Conservation (phyloP, 1,284 basidiomycete species). For the Pseudozyma pruni region DNA sequence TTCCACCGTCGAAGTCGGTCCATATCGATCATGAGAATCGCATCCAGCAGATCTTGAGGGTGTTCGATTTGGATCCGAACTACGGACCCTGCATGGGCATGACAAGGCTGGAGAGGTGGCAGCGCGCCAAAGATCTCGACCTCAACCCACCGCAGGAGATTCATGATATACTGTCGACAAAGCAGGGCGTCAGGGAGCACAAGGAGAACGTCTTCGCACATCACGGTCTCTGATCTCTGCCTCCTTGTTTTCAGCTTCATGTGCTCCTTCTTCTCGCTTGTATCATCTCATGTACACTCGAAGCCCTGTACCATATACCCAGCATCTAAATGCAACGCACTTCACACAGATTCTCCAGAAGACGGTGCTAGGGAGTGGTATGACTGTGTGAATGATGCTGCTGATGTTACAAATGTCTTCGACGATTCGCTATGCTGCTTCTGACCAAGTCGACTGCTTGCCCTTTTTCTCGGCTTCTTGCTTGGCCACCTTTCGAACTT, state of each 20-base stretch:
- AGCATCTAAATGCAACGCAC: slow-evolving; percentile 17
- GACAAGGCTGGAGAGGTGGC: slow-evolving; percentile 85
- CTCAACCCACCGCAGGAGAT: slow-evolving; percentile 86
- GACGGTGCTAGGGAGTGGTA: neutral
- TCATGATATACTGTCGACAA: slow-evolving; percentile 60
- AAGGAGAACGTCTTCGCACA: slow-evolving; percentile 40
- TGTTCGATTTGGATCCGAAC: slow-evolving; percentile 64
- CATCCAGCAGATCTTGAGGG: slow-evolving; percentile 62
- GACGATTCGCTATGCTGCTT: slow-evolving; percentile 5
- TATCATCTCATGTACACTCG: neutral
- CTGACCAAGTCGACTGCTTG: neutral
- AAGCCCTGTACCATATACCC: slow-evolving; percentile 37
- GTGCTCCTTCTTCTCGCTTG: neutral
- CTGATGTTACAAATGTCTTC: slow-evolving; percentile 23
- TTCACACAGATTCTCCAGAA: neutral
- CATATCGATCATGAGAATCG: slow-evolving; percentile 59
- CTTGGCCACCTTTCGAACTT: slow-evolving; percentile 41
- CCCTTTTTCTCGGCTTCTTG: slow-evolving; percentile 20
- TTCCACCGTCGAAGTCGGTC: slow-evolving; percentile 43
- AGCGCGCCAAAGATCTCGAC: slow-evolving; percentile 82
- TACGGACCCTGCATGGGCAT: slow-evolving; percentile 88
- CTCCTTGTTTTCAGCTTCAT: neutral
- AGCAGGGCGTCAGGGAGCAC: slow-evolving; percentile 48
- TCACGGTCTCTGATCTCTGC: slow-evolving; percentile 27
- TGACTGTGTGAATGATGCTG: neutral